phyloP scores from a whole-genome alignment of 2,329 filamentous ascomycete species.

The Aspergillus brasiliensis region DNA sequence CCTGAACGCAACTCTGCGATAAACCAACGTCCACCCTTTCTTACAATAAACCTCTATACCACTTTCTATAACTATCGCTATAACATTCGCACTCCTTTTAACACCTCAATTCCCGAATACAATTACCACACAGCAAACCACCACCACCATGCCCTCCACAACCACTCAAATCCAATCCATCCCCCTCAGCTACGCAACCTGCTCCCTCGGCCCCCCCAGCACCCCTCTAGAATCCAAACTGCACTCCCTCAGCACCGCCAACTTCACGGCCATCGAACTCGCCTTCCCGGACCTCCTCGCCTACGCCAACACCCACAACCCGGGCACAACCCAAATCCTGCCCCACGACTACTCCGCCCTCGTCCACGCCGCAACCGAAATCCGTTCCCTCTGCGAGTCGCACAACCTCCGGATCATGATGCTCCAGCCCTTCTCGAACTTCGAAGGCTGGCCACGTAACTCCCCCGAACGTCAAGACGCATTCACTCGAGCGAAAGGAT shows the following conservation, averaged over 20 bases:
- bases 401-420: slow-evolving; percentile 66
- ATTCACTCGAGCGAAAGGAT: slow-evolving; percentile 64
- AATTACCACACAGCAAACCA: background rate
- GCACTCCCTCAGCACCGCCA: slow-evolving; percentile 41
- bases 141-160: background rate
- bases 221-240: slow-evolving; percentile 44
- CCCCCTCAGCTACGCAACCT: slow-evolving; percentile 47
- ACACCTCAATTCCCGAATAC: background rate
- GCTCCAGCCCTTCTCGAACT: slow-evolving; percentile 75
- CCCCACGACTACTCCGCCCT: slow-evolving; percentile 64
- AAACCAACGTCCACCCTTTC: background rate
- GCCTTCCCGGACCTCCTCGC: slow-evolving; percentile 71
- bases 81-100: too few relatives aligned
- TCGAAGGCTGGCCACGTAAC: slow-evolving; percentile 70
- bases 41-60: background rate
- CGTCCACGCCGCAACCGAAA: slow-evolving; percentile 55
- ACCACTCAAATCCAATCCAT: background rate
- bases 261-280: slow-evolving; percentile 68
- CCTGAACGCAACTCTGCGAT: background rate
- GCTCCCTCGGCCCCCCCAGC: slow-evolving; percentile 43
- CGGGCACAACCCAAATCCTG: slow-evolving; percentile 48
- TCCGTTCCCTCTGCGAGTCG: slow-evolving; percentile 58
- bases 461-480: slow-evolving; percentile 63
- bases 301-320: slow-evolving; percentile 58
- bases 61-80: too few relatives aligned